These are phyloP conservation scores for Tillandsia fasciculata DNA, from an alignment of 176 grass and related monocot genomes.

Conservation along the genomic window DNA sequence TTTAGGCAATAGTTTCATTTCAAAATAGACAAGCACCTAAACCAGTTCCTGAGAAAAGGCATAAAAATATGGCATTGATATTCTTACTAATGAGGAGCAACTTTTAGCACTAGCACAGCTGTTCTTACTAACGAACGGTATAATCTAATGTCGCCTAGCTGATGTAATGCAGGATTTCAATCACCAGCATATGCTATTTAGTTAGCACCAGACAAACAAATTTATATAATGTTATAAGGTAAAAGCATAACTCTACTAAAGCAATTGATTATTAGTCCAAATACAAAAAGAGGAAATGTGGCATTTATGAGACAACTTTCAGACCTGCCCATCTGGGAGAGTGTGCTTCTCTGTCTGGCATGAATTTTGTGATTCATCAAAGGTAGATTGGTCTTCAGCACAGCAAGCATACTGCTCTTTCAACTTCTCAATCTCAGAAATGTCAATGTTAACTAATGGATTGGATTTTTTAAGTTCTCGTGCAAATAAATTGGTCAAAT, in stretches of 20 bases:
- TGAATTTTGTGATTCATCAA: constrained; percentile 49
- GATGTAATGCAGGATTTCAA: no score
- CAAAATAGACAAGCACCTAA: no score
- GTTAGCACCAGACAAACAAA: background rate
- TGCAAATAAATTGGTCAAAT: constrained; percentile 85
- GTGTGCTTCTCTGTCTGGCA: constrained; percentile 69
- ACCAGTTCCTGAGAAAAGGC: background rate
- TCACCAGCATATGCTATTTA: no score
- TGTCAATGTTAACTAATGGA: constrained; percentile 63
- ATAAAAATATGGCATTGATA: background rate
- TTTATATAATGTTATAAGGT: background rate
- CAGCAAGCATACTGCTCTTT: constrained; percentile 88
- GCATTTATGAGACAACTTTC: background rate
- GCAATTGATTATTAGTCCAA: background rate
- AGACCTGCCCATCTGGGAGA: constrained; percentile 96
- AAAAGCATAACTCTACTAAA: background rate
- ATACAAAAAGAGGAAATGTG: background rate
- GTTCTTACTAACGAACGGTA: no score
- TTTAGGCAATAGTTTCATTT: no score
- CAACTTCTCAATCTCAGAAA: constrained; percentile 73
- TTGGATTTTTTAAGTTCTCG: constrained; percentile 78
- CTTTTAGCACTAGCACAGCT: no score
- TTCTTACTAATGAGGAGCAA: no score
- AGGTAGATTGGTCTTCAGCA: constrained; percentile 57
- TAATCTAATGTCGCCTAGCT: no score